These are phyloP conservation scores for Cryptococcus depauperatus DNA, from an alignment of 1,284 basidiomycete genomes.

Conservation along the genomic window DNA sequence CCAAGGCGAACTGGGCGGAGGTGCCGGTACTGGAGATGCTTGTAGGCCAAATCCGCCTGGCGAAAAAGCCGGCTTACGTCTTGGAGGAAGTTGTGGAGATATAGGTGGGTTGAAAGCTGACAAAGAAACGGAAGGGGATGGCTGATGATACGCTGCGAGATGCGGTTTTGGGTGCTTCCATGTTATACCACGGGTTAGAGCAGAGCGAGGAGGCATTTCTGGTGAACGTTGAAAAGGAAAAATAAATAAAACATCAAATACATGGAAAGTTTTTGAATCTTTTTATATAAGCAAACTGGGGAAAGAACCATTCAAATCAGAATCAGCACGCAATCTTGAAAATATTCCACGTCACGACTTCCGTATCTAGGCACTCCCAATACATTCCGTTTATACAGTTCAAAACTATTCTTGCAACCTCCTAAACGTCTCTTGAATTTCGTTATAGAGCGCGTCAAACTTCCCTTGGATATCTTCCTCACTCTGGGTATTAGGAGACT, in stretches of 20 bases:
- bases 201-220: constrained; percentile 15
- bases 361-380: too few species aligned
- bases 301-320: too few species aligned
- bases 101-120: constrained; percentile 7
- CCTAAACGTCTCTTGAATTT: constrained; percentile 84
- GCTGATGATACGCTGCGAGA: constrained; percentile 18
- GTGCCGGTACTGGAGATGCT: constrained; percentile 18
- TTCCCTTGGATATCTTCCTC: constrained; percentile 71
- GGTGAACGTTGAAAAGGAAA: too few species aligned
- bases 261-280: too few species aligned
- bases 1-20: constrained; percentile 5
- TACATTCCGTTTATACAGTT: too few species aligned
- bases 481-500: constrained; percentile 66
- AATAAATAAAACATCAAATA: too few species aligned
- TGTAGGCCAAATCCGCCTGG: constrained; percentile 43
- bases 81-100: constrained; percentile 24
- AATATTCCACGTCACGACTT: too few species aligned
- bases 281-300: too few species aligned
- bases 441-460: constrained; percentile 65
- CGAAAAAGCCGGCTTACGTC: constrained; percentile 38
- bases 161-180: constrained; percentile 28
- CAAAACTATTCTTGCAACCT: constrained; percentile 75
- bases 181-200: constrained; percentile 11
- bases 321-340: too few species aligned
- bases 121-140: constrained; percentile 1